Base-by-base conservation (phyloP, 1,139 yeast genomes). In the Sugiyamaella neomexicana region DNA sequence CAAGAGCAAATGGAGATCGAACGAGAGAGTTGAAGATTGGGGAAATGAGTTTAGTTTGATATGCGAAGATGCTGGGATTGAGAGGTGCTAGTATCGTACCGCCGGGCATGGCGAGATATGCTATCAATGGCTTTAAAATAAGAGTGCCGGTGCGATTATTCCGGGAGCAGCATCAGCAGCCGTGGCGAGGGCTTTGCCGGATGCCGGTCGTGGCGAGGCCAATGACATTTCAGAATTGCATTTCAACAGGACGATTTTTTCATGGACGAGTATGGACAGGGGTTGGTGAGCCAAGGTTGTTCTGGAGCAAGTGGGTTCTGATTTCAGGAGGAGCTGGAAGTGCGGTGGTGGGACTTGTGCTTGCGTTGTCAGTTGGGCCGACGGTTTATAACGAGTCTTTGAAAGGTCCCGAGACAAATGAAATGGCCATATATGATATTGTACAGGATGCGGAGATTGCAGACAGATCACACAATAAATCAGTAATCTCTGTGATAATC, bases 371-470 rank as follows among this genome's bases (percentile, higher is more conserved):
- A 5, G 10, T 13, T 16, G 12, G 46, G 15, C 13, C 31, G 16
- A 31, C 3, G 25, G 23, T 27, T n/a, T 23, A 39, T 32, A 43
- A 44, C 37, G 53, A 37, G 10, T 9, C 25, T 10, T 10, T 48
- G 25, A 23, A 20, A 20, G 25, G 32, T 2, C 43, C 36, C n/a
- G 43, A 38, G n/a, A 53, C 56, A 12, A 49, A 25, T 5, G 56
- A 53, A 37, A 40, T 43, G 51, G 38, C 42, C 9, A 45, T 53
- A 17, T 50, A 40, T 16, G 51, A 49, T 4, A 25, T 34, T 9
- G 25, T 16, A 38, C 23, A 40, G 25, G 23, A 10, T 3, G 51
- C 5, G 5, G 25, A 20, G 25, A 20, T 5, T 5, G 5, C 25
- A 38, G 20, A 12, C 37, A n/a, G 39, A 31, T 16, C 40, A 7